Conservation (phyloP, 352 stramenopile species). For the Globisporangium recalcitrans region DNA sequence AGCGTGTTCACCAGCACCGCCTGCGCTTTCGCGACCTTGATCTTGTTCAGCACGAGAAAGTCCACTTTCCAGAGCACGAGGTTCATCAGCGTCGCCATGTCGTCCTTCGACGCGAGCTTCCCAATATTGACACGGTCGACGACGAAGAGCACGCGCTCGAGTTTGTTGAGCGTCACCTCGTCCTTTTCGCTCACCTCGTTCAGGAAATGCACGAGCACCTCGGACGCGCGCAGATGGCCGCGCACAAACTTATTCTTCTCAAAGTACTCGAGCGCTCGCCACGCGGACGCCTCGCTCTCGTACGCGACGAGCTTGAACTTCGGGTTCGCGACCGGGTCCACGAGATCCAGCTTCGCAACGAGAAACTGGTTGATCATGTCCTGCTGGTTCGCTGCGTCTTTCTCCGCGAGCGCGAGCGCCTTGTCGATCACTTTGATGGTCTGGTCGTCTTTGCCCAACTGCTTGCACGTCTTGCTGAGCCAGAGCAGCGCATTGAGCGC, state of each 20-base stretch:
- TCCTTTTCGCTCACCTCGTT: conserved; percentile 11
- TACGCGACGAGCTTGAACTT: conserved; percentile 14
- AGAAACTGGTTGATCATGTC: conserved; percentile 44
- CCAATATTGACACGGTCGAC: conserved; percentile 34
- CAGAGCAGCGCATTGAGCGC: conserved; percentile 43
- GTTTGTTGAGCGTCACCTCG: conserved; percentile 16
- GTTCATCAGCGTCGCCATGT: conserved; percentile 27
- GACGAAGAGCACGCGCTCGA: conserved; percentile 33
- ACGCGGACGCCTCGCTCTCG: conserved; percentile 27
- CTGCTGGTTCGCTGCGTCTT: conserved; percentile 19
- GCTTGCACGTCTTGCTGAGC: conserved; percentile 43
- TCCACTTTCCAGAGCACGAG: conserved; percentile 43
- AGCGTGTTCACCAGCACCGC: conserved; percentile 29
- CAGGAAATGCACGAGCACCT: conserved; percentile 27
- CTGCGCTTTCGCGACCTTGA: conserved; percentile 16
- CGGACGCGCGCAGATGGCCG: conserved; percentile 36
- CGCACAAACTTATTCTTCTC: conserved; percentile 35
- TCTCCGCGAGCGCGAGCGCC: conserved; percentile 17
- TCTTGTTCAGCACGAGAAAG: conserved; percentile 17
- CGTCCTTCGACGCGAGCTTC: conserved; percentile 27
- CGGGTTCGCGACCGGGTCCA: conserved; percentile 28
- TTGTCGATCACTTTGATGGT: conserved; percentile 15
- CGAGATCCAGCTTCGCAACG: conserved; percentile 37
- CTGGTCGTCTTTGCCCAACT: conserved; percentile 26
- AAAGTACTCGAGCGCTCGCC: conserved; percentile 43